Percentiles rank a stretch among this genome's conserved stretches.
Evolutionary conservation across 2,329 filamentous ascomycete genomes (phyloP).

Genomic region (Fusarium sp.): DNA sequence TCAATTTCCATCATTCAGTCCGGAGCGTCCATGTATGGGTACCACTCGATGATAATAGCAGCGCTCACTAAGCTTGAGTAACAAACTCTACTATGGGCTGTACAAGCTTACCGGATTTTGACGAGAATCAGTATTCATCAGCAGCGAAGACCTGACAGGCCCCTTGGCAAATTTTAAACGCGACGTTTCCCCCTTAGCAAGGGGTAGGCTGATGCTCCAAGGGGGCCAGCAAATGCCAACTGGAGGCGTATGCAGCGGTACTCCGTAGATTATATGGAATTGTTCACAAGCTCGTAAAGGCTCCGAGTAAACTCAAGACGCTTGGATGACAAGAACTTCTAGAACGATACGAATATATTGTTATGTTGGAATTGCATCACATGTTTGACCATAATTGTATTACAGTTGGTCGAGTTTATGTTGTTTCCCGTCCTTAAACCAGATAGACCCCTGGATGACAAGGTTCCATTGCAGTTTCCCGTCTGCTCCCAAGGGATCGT

Average conservation of each 20-base stretch:
- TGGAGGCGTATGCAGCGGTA: conserved; percentile 29
- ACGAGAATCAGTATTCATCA: conserved; percentile 19
- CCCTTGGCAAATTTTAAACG: conserved; percentile 42
- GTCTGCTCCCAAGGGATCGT: conserved; percentile 12
- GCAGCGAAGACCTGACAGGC: conserved; percentile 16
- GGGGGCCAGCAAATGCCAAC: conserved; percentile 45
- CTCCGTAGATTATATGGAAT: conserved; percentile 11
- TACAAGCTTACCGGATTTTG: conserved; percentile 4
- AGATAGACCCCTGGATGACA: conserved; percentile 24
- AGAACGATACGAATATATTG: conserved; percentile 7
- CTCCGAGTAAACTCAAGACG: conserved; percentile 6
- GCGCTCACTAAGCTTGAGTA: background rate
- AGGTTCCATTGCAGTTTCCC: conserved; percentile 30
- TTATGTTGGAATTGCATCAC: background rate
- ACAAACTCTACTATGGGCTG: background rate
- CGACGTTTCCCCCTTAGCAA: conserved; percentile 44
- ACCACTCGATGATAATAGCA: background rate
- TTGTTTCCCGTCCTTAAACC: background rate
- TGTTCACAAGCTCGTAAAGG: conserved; percentile 19
- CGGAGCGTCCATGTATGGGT: conserved; percentile 8
- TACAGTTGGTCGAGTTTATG: conserved; percentile 1
- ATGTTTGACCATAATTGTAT: background rate
- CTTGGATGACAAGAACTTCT: background rate
- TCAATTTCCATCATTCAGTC: background rate
- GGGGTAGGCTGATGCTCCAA: conserved; percentile 41